Base-by-base conservation (phyloP, 345 rosid species). In the Citrus sinensis region DNA sequence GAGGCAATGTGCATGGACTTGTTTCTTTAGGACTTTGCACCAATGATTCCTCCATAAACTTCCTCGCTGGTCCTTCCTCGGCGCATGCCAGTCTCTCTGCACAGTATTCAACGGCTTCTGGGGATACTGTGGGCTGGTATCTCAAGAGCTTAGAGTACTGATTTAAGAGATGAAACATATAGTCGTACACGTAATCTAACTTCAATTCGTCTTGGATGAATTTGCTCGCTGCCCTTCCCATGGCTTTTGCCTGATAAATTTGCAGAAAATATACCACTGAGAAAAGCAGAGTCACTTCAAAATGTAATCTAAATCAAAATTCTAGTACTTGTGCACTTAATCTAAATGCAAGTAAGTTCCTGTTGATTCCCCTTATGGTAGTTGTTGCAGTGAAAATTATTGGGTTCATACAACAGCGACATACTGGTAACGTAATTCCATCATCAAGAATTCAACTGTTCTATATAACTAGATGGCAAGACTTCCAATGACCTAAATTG, bases 161-260 rank as follows among this genome's bases (percentile, higher is more conserved):
- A 10, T 71, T 89, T 81, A 92, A 74, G 22, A 92, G 91, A 87
- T 92, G 98, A 78, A 85, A 88, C 94, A 93, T 90, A 87, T 93
- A 93, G 67, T 93, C 92, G 64, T 93, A 92, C 20, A 91, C 96
- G 2, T 81, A 83, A 46, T 92, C 94, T 84, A 89, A 87, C 82
- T 85, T 88, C 88, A 91, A 79, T 3, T 89, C 90, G 63, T 87
- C 81, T 76, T 82, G 87, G 8, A 88, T 76, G 81, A 89, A 92
- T 32, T 73, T 69, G 71, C 92, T 92, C 0, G 89, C 93, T 0
- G 86, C 83, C 79, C 82, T 90, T 27, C 96, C 98, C 10, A 93
- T 86, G n/a, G 78, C 89, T 32, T 86, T 85, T 4, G 97, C 97
- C 98, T 93, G 81, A 71, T 14, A n/a, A 74, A 78, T 59, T 35